Evolutionary conservation across 139 green algal species (phyloP).

Genomic region (Chlamydomonas eustigma): DNA sequence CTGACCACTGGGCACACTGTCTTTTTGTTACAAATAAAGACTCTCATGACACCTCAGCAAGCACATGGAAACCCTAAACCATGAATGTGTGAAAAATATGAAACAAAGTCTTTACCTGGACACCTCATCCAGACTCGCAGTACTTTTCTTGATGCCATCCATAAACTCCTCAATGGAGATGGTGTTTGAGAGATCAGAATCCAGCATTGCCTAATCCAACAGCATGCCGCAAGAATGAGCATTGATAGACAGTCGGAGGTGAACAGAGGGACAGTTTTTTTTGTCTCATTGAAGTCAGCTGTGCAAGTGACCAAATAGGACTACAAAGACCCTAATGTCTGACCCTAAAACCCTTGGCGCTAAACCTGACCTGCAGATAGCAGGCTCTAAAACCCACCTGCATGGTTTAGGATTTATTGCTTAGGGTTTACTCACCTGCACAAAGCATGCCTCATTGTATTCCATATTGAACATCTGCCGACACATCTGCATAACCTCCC

Average conservation of each 20-base stretch:
- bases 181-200: conserved; percentile 28
- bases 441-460: conserved; percentile 33
- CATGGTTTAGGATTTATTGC: conserved; percentile 6
- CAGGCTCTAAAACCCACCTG: too few species aligned
- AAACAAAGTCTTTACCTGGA: background rate
- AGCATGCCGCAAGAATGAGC: too few species aligned
- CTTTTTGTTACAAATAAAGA: too few species aligned
- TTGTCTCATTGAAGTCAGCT: too few species aligned
- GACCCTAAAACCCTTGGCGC: too few species aligned
- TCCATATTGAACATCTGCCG: conserved; percentile 21
- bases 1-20: too few species aligned
- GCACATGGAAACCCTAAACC: too few species aligned
- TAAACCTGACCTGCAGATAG: too few species aligned
- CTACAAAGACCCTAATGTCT: too few species aligned
- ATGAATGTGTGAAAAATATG: background rate
- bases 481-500: conserved; percentile 26
- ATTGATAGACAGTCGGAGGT: too few species aligned
- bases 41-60: background rate
- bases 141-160: conserved; percentile 24
- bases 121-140: background rate
- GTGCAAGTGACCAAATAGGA: too few species aligned
- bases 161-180: conserved; percentile 32
- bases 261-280: too few species aligned
- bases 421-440: conserved; percentile 21
- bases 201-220: conserved; percentile 43